phyloP scores from a whole-genome alignment of 225 moss, liverwort and hornwort species.

The Marchantia paleacea region DNA sequence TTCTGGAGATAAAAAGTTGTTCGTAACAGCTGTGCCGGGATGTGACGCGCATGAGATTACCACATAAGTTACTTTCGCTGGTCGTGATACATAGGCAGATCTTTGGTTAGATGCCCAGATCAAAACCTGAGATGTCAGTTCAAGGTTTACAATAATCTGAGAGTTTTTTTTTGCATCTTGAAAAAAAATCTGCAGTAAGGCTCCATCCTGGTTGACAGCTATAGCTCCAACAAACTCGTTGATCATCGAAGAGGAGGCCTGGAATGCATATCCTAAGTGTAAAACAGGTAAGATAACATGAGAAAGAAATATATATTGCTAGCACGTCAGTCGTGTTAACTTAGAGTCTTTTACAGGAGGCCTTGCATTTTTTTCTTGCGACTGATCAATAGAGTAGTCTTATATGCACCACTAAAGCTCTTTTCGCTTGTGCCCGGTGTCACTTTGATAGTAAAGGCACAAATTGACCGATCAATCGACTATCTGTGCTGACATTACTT shows the following conservation, averaged over 20 bases:
- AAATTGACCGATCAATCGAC: no score
- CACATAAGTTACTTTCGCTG: background rate
- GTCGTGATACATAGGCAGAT: background rate
- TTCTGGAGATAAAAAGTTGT: background rate
- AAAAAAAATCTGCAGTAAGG: conserved; percentile 55
- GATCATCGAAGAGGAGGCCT: conserved; percentile 91
- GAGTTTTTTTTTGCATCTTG: background rate
- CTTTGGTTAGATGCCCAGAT: background rate
- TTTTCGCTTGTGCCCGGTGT: no score
- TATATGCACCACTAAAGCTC: no score
- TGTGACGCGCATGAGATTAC: background rate
- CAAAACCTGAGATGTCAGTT: background rate
- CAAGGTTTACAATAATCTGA: background rate
- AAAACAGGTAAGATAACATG: conserved; percentile 60
- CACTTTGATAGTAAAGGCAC: no score
- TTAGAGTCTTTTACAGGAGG: no score
- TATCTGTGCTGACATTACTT: background rate
- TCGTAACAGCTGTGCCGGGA: background rate
- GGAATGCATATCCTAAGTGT: conserved; percentile 96
- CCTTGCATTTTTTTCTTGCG: no score
- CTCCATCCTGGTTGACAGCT: conserved; percentile 79
- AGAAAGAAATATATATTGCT: background rate
- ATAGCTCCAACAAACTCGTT: conserved; percentile 69
- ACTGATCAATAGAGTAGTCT: no score
- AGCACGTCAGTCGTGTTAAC: background rate